A percentile compares a stretch with the other conserved stretches of the same genome.
These are phyloP conservation scores for Verticillium nonalfalfae DNA, from an alignment of 2,329 filamentous ascomycete species.

Conservation along the genomic window DNA sequence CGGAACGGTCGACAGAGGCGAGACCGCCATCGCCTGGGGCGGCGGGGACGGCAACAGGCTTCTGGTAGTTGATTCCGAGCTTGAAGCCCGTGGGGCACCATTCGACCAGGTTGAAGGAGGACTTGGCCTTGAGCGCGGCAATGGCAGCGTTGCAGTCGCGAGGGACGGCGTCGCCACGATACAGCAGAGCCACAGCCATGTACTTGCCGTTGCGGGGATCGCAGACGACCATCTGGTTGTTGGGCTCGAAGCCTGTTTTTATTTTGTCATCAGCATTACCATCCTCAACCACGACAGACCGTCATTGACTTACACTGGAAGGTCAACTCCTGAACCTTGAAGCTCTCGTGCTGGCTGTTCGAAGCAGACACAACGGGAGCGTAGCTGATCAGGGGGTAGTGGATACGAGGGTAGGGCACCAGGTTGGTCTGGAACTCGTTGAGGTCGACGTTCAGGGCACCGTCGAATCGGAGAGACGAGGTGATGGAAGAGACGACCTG, in stretches of 20 bases:
- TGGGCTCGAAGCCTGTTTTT: slow-evolving; percentile 62
- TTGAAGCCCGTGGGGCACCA: slow-evolving; percentile 74
- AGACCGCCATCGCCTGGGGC: slow-evolving; percentile 50
- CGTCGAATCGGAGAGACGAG: slow-evolving; percentile 65
- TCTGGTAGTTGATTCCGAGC: slow-evolving; percentile 70
- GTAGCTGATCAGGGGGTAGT: slow-evolving; percentile 69
- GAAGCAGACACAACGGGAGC: slow-evolving; percentile 64
- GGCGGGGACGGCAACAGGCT: slow-evolving; percentile 52
- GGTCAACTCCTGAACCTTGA: slow-evolving; percentile 74
- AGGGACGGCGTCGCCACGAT: slow-evolving; percentile 66
- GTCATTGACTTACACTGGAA: slow-evolving; percentile 55
- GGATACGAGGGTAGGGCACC: slow-evolving; percentile 67
- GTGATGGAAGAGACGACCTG: slow-evolving; percentile 72
- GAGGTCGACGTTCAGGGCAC: slow-evolving; percentile 66
- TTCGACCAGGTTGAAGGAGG: slow-evolving; percentile 67
- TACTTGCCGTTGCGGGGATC: slow-evolving; percentile 70
- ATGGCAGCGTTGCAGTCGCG: slow-evolving; percentile 64
- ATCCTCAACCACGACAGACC: too few species aligned
- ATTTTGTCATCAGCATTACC: slow-evolving; percentile 16
- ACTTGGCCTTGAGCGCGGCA: slow-evolving; percentile 62
- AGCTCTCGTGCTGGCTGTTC: slow-evolving; percentile 81
- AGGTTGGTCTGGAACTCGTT: slow-evolving; percentile 76
- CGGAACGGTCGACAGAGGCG: slow-evolving; percentile 55
- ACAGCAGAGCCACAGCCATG: slow-evolving; percentile 68
- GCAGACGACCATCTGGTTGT: slow-evolving; percentile 75